Evolutionary conservation across 192 early-diverging fungal genomes (phyloP).

Genomic region (Linnemannia hyalina): DNA sequence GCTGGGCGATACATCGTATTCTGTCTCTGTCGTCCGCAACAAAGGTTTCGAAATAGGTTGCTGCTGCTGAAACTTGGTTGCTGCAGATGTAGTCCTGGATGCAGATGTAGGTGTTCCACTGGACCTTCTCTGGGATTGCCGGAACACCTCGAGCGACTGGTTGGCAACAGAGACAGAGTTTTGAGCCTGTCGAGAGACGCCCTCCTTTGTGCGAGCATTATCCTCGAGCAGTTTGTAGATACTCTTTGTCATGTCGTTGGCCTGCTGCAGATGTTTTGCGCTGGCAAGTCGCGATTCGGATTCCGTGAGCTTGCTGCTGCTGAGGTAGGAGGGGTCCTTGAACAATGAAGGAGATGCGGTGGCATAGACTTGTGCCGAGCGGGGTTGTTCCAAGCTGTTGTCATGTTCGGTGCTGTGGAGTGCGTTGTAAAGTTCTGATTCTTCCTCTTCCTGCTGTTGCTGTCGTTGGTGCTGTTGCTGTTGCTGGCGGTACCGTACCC

Average conservation of each 20-base stretch:
- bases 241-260: conserved; percentile 11
- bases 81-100: neutral
- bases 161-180: neutral
- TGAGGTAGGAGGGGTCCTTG: conserved; percentile 13
- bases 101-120: neutral
- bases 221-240: neutral
- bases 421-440: neutral
- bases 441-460: conserved; percentile 2
- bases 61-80: neutral
- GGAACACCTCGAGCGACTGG: conserved; percentile 15
- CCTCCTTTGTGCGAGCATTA: neutral
- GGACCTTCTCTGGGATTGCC: conserved; percentile 13
- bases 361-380: neutral
- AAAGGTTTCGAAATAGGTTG: neutral
- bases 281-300: neutral
- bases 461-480: conserved; percentile 15
- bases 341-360: neutral
- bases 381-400: neutral
- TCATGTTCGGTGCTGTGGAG: neutral
- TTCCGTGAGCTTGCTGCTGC: neutral
- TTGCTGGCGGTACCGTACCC: conserved; percentile 1
- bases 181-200: conserved; percentile 10
- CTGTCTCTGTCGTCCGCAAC: conserved; percentile 45
- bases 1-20: conserved; percentile 36
- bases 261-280: conserved; percentile 7